Conservation (phyloP, 2,329 filamentous ascomycete genomes). For the Fusarium hostae region DNA sequence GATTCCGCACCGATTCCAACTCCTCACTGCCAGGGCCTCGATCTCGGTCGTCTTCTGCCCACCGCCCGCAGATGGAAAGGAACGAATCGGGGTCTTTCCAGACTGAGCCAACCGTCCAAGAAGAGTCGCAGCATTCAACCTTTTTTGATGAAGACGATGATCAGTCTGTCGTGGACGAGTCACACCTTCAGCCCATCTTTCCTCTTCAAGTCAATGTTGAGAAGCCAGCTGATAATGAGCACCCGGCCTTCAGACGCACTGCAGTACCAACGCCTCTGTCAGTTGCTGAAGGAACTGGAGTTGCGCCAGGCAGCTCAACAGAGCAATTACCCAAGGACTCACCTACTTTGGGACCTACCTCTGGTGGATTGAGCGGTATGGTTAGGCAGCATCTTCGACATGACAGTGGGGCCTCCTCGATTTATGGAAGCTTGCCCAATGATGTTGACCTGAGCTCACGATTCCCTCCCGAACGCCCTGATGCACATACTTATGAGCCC, state of each 20-base stretch:
- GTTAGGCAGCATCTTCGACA: conserved; percentile 86
- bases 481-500: conserved; percentile 34
- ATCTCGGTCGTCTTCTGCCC: conserved; percentile 61
- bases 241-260: conserved; percentile 64
- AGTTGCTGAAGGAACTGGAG: conserved; percentile 34
- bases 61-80: conserved; percentile 51
- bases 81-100: conserved; percentile 44
- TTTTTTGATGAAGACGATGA: conserved; percentile 59
- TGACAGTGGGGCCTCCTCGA: conserved; percentile 83
- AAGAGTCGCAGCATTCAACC: conserved; percentile 50
- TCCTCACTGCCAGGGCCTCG: conserved; percentile 53
- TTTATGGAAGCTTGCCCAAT: conserved; percentile 67
- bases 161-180: conserved; percentile 37
- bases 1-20: conserved; percentile 59
- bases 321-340: conserved; percentile 66
- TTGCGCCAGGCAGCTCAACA: neutral
- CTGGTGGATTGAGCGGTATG: conserved; percentile 77
- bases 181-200: conserved; percentile 14
- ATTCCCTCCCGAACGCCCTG: conserved; percentile 52
- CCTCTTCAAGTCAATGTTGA: conserved; percentile 54
- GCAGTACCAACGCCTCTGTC: conserved; percentile 58
- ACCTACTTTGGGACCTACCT: conserved; percentile 77
- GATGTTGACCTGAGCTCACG: conserved; percentile 45
- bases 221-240: conserved; percentile 63
- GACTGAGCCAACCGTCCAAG: conserved; percentile 47